Conservation (phyloP, 164 flowering plant species). For the Berberis thunbergii region DNA sequence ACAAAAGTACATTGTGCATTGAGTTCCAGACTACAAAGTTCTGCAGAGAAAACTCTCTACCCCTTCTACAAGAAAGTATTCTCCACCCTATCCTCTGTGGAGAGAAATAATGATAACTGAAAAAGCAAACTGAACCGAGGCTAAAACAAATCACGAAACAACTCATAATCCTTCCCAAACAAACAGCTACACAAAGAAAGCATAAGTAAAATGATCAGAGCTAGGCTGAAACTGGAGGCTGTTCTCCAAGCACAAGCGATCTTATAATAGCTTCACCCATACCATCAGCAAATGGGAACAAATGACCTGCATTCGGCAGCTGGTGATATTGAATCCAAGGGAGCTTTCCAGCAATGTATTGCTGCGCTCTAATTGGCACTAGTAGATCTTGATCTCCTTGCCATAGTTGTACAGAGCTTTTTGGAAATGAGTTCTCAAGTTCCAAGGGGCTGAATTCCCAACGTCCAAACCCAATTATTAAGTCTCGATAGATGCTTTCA, state of each 20-base stretch:
- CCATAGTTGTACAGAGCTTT: conserved; percentile 71
- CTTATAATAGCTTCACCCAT: conserved; percentile 16
- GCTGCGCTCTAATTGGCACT: conserved; percentile 43
- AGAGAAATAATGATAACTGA: no score
- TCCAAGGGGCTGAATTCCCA: conserved; percentile 69
- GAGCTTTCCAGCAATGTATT: conserved; percentile 40
- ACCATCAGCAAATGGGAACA: conserved; percentile 37
- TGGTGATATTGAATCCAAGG: conserved; percentile 77
- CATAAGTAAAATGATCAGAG: background rate
- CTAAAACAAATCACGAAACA: background rate
- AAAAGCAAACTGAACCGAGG: no score
- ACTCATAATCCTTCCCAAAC: conserved; percentile 1
- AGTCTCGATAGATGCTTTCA: conserved; percentile 46
- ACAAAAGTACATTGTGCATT: no score
- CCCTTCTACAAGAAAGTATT: no score
- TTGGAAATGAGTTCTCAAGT: conserved; percentile 55
- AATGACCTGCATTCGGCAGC: conserved; percentile 45
- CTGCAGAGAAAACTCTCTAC: no score
- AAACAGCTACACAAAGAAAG: background rate
- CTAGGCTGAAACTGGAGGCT: background rate
- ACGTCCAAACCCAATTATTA: conserved; percentile 51
- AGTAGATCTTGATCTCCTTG: conserved; percentile 61
- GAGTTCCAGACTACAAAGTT: no score
- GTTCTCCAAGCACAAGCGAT: conserved; percentile 11
- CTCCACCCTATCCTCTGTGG: no score